phyloP scores from a whole-genome alignment of 108 stramenopile species.

The Nitzschia putrida region DNA sequence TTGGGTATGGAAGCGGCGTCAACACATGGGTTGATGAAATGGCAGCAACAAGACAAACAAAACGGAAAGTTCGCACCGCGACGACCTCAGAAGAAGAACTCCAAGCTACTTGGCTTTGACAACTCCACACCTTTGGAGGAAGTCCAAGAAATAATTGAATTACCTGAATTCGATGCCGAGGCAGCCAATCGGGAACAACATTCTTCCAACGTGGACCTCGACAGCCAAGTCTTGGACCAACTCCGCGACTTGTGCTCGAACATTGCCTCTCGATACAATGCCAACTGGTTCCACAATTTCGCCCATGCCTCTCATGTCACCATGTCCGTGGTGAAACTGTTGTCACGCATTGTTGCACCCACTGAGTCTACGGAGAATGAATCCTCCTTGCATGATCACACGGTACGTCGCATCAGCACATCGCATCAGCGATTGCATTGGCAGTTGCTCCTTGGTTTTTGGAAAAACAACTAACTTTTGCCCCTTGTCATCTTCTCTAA shows the following conservation, averaged over 20 bases:
- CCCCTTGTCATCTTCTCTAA: constrained; percentile 46
- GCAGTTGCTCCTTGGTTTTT: constrained; percentile 13
- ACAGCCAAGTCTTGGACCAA: neutral
- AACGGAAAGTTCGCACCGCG: too few relatives aligned
- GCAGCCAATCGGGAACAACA: too few relatives aligned
- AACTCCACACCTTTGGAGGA: neutral
- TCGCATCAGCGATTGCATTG: too few relatives aligned
- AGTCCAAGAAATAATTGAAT: neutral
- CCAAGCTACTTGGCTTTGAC: too few relatives aligned
- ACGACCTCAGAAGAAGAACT: too few relatives aligned
- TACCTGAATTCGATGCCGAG: constrained; percentile 2
- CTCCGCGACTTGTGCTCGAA: neutral
- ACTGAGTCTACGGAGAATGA: neutral
- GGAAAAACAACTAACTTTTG: constrained; percentile 47
- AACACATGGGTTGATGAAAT: too few relatives aligned
- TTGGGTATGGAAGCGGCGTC: too few relatives aligned
- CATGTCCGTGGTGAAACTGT: constrained; percentile 39
- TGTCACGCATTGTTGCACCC: constrained; percentile 19
- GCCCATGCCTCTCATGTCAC: constrained; percentile 31
- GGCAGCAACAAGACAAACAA: too few relatives aligned
- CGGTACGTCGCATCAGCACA: too few relatives aligned
- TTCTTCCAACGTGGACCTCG: neutral
- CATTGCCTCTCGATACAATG: constrained; percentile 9
- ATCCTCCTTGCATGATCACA: neutral
- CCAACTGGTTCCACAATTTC: constrained; percentile 23